Conservation (phyloP, 164 flowering plant species). For the Cinnamomum micranthum region DNA sequence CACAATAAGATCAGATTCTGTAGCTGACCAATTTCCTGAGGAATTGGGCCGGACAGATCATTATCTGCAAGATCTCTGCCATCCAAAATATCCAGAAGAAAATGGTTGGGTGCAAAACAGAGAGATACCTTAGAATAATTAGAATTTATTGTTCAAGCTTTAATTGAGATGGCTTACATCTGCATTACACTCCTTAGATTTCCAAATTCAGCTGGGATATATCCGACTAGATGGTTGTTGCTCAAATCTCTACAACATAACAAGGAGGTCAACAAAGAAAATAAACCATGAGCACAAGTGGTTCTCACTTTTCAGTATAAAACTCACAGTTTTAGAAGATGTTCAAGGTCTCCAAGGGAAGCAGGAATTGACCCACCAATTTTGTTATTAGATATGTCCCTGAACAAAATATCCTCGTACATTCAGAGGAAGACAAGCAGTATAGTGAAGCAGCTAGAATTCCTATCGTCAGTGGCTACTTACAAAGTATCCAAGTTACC, state of each 20-base stretch:
- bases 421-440: not conserved
- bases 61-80: conserved; percentile 79
- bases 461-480: conserved; percentile 22
- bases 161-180: conserved; percentile 46
- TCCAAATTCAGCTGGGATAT: conserved; percentile 81
- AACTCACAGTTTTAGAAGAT: conserved; percentile 86
- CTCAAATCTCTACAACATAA: conserved; percentile 58
- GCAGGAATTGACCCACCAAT: conserved; percentile 74
- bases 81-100: conserved; percentile 1
- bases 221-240: conserved; percentile 56
- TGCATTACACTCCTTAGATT: conserved; percentile 86
- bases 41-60: conserved; percentile 67
- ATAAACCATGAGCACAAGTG: not conserved
- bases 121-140: not conserved
- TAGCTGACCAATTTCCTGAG: conserved; percentile 80
- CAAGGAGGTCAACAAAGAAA: conserved; percentile 1
- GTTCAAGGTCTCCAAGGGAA: conserved; percentile 89
- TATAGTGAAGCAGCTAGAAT: not conserved
- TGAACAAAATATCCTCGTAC: conserved; percentile 16
- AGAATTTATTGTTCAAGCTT: not conserved
- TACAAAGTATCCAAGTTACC: conserved; percentile 92
- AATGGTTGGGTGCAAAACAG: not conserved
- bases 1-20: conserved; percentile 71
- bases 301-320: not conserved
- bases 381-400: conserved; percentile 77